These are phyloP conservation scores for Solanum habrochaites DNA, from an alignment of 257 asterid genomes.

Conservation along the genomic window DNA sequence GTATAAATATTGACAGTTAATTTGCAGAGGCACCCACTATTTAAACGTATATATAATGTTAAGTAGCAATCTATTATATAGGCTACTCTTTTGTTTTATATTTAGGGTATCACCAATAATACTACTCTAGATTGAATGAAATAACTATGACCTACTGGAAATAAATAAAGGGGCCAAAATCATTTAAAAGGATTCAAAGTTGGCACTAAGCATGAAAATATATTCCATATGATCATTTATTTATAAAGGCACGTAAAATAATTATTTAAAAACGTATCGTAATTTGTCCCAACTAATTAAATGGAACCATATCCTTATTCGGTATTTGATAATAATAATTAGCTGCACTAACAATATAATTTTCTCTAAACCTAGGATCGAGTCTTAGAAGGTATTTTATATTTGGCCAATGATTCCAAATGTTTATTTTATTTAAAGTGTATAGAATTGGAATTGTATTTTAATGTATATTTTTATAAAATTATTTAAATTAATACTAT, in stretches of 20 bases:
- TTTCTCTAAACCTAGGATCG: not conserved
- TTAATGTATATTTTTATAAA: not conserved
- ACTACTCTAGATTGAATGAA: not conserved
- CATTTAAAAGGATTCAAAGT: not conserved
- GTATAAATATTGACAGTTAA: not conserved
- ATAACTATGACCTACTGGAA: not conserved
- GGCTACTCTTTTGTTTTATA: not conserved
- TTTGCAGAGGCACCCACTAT: not conserved
- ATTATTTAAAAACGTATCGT: not conserved
- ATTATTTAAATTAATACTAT: too few species aligned
- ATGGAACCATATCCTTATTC: constrained; percentile 1
- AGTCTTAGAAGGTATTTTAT: not conserved
- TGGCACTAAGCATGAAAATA: not conserved
- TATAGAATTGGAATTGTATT: not conserved
- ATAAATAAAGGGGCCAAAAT: not conserved
- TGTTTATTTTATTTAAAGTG: not conserved
- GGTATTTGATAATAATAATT: not conserved
- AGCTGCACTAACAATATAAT: not conserved
- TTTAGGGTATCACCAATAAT: not conserved
- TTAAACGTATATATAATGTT: not conserved
- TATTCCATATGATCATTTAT: not conserved
- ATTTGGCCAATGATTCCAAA: not conserved
- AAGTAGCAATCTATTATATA: not conserved
- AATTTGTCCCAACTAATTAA: not conserved
- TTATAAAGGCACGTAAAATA: not conserved